Evolutionary conservation across 176 grass and related monocot genomes (phyloP), one percentile per base, ranked within the genome.

Genomic region (Paspalum notatum): DNA sequence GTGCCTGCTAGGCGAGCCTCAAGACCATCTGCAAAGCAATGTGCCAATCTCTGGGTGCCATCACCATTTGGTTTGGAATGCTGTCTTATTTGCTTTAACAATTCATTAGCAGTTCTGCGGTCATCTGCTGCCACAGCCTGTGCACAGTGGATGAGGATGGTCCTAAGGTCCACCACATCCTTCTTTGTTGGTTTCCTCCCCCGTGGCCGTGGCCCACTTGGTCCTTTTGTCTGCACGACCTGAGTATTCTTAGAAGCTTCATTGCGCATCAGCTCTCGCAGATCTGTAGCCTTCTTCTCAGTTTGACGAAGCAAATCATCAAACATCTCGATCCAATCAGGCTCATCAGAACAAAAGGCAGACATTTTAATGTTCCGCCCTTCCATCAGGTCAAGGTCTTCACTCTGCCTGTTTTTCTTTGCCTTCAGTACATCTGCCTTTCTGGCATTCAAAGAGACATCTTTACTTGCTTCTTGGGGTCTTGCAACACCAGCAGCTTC

Each of bases 51-150:
- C 66, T 98, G 95, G 26, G 83, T 61, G 17, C 90, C 95, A 57
- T 98, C 95, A 9, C 95, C 95, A 52, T 87, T 70, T 62, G 84
- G 83, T 45, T 74, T 89, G 21, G 92, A 90, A 80, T 98, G 92
- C n/a, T 92, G 90, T 63, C 90, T 94, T 84, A 98, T 87, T 82
- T 98, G 92, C 91, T 89, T 98, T 41, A 94, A 74, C 66, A 94
- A 89, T 53, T 98, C 95, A 52, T 76, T 85, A 62, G 92, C 95
- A 61, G 92, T 91, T 45, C 88, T 86, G 51, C 92, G 87, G 73
- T 98, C 95, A 89, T 98, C 90, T 61, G 92, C 85, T 51, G 95
- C 92, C 64, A 98, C 92, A n/a, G 95, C 85, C 78, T 98, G 95
- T 63, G 95, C 95, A 12, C 95, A 98, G 52, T 94, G 95, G 68